These are phyloP conservation scores for Pulveroboletus sp. DNA, from an alignment of 768 basidiomycete genomes.

Conservation along the genomic window DNA sequence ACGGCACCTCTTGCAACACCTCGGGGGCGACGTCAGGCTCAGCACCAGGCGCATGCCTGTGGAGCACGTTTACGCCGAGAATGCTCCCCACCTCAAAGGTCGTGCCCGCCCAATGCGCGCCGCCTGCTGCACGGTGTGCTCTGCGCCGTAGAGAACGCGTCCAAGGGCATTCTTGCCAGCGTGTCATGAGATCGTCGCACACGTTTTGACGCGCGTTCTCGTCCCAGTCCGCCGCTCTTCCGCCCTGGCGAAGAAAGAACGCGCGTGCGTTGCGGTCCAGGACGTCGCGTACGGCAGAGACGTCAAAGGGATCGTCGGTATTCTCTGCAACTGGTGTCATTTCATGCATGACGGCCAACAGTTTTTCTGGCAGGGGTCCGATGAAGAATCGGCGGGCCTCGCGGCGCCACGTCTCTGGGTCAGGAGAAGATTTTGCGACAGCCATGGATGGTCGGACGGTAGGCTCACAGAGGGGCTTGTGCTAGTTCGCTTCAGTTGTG, in stretches of 20 bases:
- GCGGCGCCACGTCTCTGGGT: slow-evolving; percentile 9
- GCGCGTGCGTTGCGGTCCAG: slow-evolving; percentile 61
- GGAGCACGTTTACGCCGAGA: slow-evolving; percentile 63
- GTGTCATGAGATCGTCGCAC: slow-evolving; percentile 53
- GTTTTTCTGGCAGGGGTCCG: slow-evolving; percentile 72
- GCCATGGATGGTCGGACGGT: slow-evolving; percentile 8
- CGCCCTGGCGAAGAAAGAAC: slow-evolving; percentile 65
- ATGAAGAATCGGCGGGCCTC: slow-evolving; percentile 61
- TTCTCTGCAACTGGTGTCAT: slow-evolving; percentile 14
- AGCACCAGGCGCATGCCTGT: slow-evolving; percentile 17
- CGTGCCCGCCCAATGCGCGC: slow-evolving; percentile 60
- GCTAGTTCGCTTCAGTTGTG: neutral
- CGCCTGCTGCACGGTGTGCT: neutral
- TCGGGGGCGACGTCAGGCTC: slow-evolving; percentile 1
- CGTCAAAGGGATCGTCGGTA: slow-evolving; percentile 31
- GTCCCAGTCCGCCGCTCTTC: slow-evolving; percentile 64
- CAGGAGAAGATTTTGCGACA: slow-evolving; percentile 1
- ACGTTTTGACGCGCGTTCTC: slow-evolving; percentile 49
- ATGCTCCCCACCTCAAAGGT: slow-evolving; percentile 80
- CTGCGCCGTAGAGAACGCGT: slow-evolving; percentile 40
- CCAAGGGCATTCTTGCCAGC: slow-evolving; percentile 73
- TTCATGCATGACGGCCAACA: slow-evolving; percentile 42
- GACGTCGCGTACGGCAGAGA: slow-evolving; percentile 31
- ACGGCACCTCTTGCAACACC: neutral
- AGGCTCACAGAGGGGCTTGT: neutral